Evolutionary conservation across 306 rosid genomes (phyloP), one percentile per base, ranked within the genome.

Genomic region (Arachis hypogaea): DNA sequence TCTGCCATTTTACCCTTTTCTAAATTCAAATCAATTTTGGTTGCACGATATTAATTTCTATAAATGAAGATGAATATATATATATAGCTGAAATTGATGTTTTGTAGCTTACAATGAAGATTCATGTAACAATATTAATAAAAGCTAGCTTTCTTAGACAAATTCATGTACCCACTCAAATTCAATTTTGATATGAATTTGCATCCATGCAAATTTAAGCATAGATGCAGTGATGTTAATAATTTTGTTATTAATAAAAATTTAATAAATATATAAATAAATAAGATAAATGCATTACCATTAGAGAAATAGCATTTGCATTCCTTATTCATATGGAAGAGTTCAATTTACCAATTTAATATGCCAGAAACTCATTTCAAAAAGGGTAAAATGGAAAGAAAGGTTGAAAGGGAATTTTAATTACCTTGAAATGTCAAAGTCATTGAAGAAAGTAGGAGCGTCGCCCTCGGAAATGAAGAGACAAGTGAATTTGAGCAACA

Each of bases 1-100:
- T 87, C 96, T 46, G 84, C 30, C 96, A 92, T 89, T 70, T 69
- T 6, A 2, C 55, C 94, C 93, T 83, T 83, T 49, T 52, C 41
- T 65, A 75, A 52, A 50, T 74, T 66, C 30, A 30, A 77, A 81
- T 29, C 45, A 8, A 60, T 63, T 22, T 22, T 22, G 22, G 22
- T 22, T 22, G 22, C 22, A 22, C 22, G 22, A 22, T 22, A 22
- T 22, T 22, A 22, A 22, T 22, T 22, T 22, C 22, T 22, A 22
- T 0, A 22, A 22, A 22, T 22, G 22, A 22, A 22, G 22, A 22
- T 22, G 22, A 0, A 22, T 22, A 22, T 22, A 22, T 22, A 16
- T 16, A 16, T 16, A 16, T 16, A 16, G 22, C 22, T 22, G 22
- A 22, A 22, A 22, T 22, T 22, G 22, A 22, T 22, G 22, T 22